phyloP scores from a whole-genome alignment of 73 alveolate species.

The Paramecium primaurelia region DNA sequence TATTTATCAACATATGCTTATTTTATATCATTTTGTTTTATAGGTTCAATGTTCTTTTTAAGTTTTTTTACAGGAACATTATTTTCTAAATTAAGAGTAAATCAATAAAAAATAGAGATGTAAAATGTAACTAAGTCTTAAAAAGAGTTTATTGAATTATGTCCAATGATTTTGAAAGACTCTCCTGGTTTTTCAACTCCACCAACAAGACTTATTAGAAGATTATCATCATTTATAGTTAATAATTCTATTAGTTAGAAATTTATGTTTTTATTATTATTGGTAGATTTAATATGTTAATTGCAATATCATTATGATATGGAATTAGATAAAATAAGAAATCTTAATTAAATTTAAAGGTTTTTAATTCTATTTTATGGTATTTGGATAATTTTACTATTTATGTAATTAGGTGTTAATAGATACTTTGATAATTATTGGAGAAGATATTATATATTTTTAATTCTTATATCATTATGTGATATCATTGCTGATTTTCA shows the following conservation, averaged over 20 bases:
- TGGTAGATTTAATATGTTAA: neutral
- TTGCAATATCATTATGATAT: neutral
- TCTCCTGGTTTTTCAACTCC: neutral
- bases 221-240: neutral
- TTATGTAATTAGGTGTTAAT: neutral
- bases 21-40: neutral
- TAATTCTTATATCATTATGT: neutral
- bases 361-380: neutral
- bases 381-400: neutral
- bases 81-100: neutral
- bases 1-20: neutral
- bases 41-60: conserved; percentile 30
- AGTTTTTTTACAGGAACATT: neutral
- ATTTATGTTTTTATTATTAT: neutral
- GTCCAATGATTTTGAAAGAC: neutral
- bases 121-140: neutral
- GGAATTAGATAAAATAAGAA: neutral
- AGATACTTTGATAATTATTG: conserved; percentile 17
- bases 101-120: neutral
- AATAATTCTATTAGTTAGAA: neutral
- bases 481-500: neutral
- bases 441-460: neutral
- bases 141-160: neutral
- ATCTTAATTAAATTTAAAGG: neutral
- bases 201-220: neutral